Base-by-base conservation (phyloP, 805 yeast genomes). In the Grigorovia jiainica region DNA sequence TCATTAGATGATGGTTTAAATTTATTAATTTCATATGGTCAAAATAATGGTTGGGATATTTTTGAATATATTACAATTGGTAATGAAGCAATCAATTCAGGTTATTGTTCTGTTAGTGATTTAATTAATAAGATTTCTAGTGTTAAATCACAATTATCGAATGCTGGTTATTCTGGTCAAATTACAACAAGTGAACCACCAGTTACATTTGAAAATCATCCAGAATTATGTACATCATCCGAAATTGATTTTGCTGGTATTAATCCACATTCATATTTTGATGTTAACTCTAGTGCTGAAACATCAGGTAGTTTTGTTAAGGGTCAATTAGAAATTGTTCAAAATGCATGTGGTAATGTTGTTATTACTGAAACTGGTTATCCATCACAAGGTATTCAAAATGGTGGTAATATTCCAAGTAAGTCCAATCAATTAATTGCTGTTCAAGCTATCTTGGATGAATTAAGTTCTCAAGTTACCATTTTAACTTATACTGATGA, bases 181-280 rank as follows among this genome's bases (percentile, higher is more conserved):
- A 71, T 87, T 36, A 80, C 94, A 18, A 87, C 95, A 16, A 76
- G 95, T 43, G 97, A 89, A 61, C 95, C 95, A 42, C 92, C 96
- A n/a, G 82, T 74, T 11, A 64, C 78, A 16, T 87, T 72, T 61
- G 73, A 73, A 56, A 58, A 66, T 39, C 48, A 82, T 58, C 85
- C 95, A 3, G 63, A 61, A 8, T 71, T 89, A 53, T 89, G 97
- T 66, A 71, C 78, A 1, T 61, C 62, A 25, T 75, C 86, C 5
- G 84, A 65, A 11, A 75, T 87, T 51, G 96, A 87, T 63, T 73
- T 82, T 52, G 87, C 86, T 49, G 95, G 94, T 47, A 74, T 87
- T 52, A 87, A 89, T 61, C 77, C 95, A 20, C 90, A 89, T 61
- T 73, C 96, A 4, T 89, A 85, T 67, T 89, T 87, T 60, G 83